phyloP scores from a whole-genome alignment of 192 early-diverging fungal genomes.

The Rhizoclosmatium sp. region DNA sequence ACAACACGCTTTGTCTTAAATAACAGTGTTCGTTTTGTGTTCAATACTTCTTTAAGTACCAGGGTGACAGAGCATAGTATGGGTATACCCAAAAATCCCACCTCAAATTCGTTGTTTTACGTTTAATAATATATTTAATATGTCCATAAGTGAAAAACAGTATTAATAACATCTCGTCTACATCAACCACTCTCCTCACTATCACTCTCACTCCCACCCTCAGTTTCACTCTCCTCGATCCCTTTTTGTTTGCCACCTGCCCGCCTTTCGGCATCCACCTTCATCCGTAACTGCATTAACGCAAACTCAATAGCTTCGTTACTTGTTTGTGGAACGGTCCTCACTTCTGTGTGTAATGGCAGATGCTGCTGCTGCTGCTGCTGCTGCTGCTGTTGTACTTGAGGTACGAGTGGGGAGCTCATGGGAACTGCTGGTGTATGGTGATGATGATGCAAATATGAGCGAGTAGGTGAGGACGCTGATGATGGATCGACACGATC shows the following conservation, averaged over 20 bases:
- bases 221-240: background rate
- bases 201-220: conserved; percentile 6
- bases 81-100: too few species aligned
- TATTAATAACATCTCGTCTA: background rate
- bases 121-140: background rate
- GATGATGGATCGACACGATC: background rate
- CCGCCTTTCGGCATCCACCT: background rate
- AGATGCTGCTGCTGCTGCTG: background rate
- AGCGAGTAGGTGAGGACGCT: background rate
- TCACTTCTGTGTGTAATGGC: background rate
- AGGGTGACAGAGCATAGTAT: too few species aligned
- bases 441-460: background rate
- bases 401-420: background rate
- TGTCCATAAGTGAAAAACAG: background rate
- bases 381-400: background rate
- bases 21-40: too few species aligned
- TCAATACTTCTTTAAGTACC: too few species aligned
- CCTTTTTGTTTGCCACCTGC: background rate
- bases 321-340: conserved; percentile 21
- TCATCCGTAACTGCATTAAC: conserved; percentile 20
- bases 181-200: background rate
- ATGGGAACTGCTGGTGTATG: background rate
- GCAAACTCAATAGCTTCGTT: conserved; percentile 36
- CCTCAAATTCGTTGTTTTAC: too few species aligned
- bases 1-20: too few species aligned